Base-by-base conservation (phyloP, 2,329 filamentous ascomycete genomes). In the Talaromyces sp. region DNA sequence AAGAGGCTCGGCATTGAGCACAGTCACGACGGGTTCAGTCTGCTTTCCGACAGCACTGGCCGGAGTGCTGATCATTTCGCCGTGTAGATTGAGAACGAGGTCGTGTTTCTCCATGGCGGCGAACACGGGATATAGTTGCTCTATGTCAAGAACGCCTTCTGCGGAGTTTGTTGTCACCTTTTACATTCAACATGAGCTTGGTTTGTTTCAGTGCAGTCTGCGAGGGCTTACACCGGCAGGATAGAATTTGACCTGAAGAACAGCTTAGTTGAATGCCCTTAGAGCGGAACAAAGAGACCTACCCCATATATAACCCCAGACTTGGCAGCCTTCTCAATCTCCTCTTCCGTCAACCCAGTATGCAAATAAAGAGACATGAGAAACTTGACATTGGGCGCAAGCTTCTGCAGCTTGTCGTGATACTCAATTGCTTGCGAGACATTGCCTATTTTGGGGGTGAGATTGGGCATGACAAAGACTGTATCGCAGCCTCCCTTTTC, bases 61-160 rank as follows among this genome's bases (percentile, higher is more conserved):
- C 2, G 65, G 65, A 16, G 65, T 58, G 35, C 65, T 67, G 59
- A 65, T 67, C n/a, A 89, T 87, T 79, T 97, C 94, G 69, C 93
- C 94, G 76, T 98, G 93, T n/a, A 98, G 82, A 79, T 97, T 97
- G 48, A 96, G 84, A n/a, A 96, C 85, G 74, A 97, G 82, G 69
- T 89, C 88, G 69, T 93, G 87, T 66, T 88, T 81, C 75, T 97
- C 90, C 93, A 98, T 97, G 69, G 91, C 90, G n/a, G 84, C 85
- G 74, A 98, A 96, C 14, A 94, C 90, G 6, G 79, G 78, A 65
- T 81, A 82, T 69, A 81, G 80, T 16, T 74, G 69, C 9, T 76
- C 74, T 65, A 80, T 80, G 68, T 81, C 78, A 48, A 80, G 71
- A 2, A 82, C 80, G 4, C 81, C 81, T 9, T 78, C 75, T 41